These are phyloP conservation scores for Boletus sp. DNA, from an alignment of 768 basidiomycete genomes.

Conservation along the genomic window DNA sequence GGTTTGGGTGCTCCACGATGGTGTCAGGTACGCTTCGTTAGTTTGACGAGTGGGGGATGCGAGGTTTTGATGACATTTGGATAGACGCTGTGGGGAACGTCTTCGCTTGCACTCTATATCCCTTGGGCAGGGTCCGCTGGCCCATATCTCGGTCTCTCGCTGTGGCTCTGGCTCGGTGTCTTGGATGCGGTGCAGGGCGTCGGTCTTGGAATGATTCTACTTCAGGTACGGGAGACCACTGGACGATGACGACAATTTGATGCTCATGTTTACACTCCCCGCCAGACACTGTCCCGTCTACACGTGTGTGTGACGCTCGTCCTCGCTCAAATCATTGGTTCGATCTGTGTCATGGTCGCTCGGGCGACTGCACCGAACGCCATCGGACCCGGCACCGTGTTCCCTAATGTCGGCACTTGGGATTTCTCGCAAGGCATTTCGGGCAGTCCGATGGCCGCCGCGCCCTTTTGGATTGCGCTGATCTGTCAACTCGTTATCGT, in stretches of 20 bases:
- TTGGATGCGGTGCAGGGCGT: constrained; percentile 93
- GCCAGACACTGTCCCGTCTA: constrained; percentile 79
- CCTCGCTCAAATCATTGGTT: constrained; percentile 86
- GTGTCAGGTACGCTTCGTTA: constrained; percentile 67
- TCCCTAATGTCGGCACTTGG: constrained; percentile 91
- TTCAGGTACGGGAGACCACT: constrained; percentile 43
- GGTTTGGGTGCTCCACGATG: constrained; percentile 91
- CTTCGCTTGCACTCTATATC: constrained; percentile 87
- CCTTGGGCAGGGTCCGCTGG: constrained; percentile 88
- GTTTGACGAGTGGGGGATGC: not conserved
- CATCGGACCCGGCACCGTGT: constrained; percentile 86
- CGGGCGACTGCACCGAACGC: constrained; percentile 86
- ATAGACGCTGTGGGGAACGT: constrained; percentile 93
- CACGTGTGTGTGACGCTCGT: constrained; percentile 94
- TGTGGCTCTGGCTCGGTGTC: constrained; percentile 96
- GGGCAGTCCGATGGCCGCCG: constrained; percentile 78
- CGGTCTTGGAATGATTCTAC: constrained; percentile 86
- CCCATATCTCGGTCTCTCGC: constrained; percentile 82
- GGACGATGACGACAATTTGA: not conserved
- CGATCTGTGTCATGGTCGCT: constrained; percentile 88
- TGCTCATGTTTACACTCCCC: not conserved
- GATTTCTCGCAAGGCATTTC: constrained; percentile 70
- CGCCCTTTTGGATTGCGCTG: constrained; percentile 86
- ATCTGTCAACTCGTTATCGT: constrained; percentile 81
- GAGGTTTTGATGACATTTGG: constrained; percentile 3